phyloP scores from a whole-genome alignment of 2,329 filamentous ascomycete genomes.

The Cytospora schulzeri region DNA sequence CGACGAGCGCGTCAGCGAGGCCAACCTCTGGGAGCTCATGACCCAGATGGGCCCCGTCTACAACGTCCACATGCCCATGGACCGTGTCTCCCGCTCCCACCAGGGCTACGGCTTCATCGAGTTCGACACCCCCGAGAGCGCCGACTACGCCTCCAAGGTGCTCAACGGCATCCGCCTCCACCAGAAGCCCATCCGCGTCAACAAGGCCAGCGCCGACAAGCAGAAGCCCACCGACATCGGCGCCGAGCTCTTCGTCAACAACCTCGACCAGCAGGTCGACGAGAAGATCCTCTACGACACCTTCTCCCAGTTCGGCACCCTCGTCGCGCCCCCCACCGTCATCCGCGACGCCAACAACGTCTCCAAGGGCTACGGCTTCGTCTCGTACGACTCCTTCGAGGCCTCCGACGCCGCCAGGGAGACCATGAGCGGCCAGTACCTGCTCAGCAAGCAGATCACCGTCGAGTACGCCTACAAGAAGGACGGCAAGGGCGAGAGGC shows the following conservation, averaged over 20 bases:
- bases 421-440: slow-evolving; percentile 94
- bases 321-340: slow-evolving; percentile 85
- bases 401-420: slow-evolving; percentile 87
- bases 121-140: slow-evolving; percentile 92
- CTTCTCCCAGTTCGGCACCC: slow-evolving; percentile 86
- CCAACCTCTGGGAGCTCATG: slow-evolving; percentile 96
- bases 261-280: slow-evolving; percentile 90
- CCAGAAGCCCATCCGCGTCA: slow-evolving; percentile 93
- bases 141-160: slow-evolving; percentile 93
- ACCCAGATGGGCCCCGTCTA: slow-evolving; percentile 95
- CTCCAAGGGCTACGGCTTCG: slow-evolving; percentile 95
- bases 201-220: slow-evolving; percentile 91
- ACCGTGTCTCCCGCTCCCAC: slow-evolving; percentile 93
- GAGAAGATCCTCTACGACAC: slow-evolving; percentile 95
- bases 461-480: slow-evolving; percentile 99
- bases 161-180: slow-evolving; percentile 95
- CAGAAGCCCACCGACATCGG: slow-evolving; percentile 91
- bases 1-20: slow-evolving; percentile 90
- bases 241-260: slow-evolving; percentile 95
- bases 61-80: slow-evolving; percentile 97
- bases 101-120: slow-evolving; percentile 99
- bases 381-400: slow-evolving; percentile 91
- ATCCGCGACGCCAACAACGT: slow-evolving; percentile 86
- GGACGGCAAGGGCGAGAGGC: slow-evolving; percentile 93
- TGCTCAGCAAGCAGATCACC: slow-evolving; percentile 94